A percentile compares a stretch with the other conserved stretches of the same genome.
phyloP scores from a whole-genome alignment of 768 basidiomycete genomes.

The Podaxis sp. region DNA sequence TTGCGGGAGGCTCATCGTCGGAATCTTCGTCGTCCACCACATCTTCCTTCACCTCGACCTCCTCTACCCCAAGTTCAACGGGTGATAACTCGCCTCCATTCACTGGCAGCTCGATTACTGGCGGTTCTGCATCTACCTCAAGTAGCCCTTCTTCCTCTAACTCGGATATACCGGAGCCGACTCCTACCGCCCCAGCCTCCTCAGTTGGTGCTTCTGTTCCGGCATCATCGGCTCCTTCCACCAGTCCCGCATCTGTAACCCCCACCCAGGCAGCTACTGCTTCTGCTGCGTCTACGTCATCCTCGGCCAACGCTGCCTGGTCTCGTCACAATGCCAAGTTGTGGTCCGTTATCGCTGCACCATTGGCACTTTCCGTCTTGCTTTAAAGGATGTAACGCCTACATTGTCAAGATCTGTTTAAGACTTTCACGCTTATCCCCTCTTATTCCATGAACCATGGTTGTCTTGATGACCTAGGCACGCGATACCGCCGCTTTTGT shows the following conservation, averaged over 20 bases:
- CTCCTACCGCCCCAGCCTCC: not conserved
- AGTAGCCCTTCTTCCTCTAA: not conserved
- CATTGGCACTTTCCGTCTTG: not conserved
- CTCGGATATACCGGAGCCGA: not conserved
- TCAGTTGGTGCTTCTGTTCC: not conserved
- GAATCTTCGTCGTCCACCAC: constrained; percentile 15
- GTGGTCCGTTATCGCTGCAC: constrained; percentile 6
- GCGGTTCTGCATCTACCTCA: constrained; percentile 13
- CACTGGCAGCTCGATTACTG: constrained; percentile 27
- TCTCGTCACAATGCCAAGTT: not conserved
- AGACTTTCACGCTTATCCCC: not conserved
- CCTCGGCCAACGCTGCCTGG: constrained; percentile 1
- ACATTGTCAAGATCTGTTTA: not conserved
- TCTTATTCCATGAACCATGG: not conserved
- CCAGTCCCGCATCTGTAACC: not conserved
- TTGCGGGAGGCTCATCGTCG: constrained; percentile 27
- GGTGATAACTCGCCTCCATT: constrained; percentile 25
- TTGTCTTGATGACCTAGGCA: not conserved
- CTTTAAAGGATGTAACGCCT: not conserved
- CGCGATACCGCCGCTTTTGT: not conserved
- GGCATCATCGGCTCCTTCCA: not conserved
- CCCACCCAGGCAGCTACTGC: not conserved
- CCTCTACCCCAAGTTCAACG: not conserved
- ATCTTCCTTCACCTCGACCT: constrained; percentile 11
- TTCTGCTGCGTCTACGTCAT: not conserved